phyloP scores from a whole-genome alignment of 176 grass and related monocot species.

The Alloteropsis semialata region DNA sequence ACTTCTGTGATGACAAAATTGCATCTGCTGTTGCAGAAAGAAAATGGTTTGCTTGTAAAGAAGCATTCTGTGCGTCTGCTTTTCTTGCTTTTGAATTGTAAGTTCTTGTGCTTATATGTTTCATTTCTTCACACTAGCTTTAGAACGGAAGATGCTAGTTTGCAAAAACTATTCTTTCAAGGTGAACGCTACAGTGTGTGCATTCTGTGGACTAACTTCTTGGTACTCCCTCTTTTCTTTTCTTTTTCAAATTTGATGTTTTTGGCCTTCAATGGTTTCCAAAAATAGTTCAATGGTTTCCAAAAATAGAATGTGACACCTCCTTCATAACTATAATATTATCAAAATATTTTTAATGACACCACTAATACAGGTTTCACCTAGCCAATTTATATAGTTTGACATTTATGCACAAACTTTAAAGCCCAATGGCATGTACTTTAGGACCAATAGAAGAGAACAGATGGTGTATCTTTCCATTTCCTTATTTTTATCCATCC shows the following conservation, averaged over 20 bases:
- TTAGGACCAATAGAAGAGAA: not conserved
- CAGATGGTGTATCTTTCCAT: not conserved
- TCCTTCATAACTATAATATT: not conserved
- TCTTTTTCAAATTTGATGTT: not conserved
- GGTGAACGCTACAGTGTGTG: not conserved
- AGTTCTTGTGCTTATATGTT: constrained; percentile 34
- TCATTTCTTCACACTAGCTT: constrained; percentile 12
- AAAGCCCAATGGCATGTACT: not conserved
- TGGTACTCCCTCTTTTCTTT: not conserved
- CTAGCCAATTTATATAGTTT: not conserved
- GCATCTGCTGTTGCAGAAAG: constrained; percentile 66
- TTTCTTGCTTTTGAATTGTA: constrained; percentile 91
- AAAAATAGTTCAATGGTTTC: not conserved
- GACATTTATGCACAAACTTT: not conserved
- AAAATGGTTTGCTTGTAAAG: constrained; percentile 57
- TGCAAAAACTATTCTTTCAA: constrained; percentile 15
- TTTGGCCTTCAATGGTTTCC: not conserved
- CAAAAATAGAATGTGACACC: not conserved
- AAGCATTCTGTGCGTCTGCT: constrained; percentile 80
- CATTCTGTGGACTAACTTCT: not conserved
- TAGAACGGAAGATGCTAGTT: constrained; percentile 18
- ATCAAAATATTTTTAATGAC: not conserved
- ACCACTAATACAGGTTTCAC: not conserved
- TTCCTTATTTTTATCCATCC: not conserved
- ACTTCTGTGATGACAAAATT: constrained; percentile 57